Evolutionary conservation across 2,329 filamentous ascomycete genomes (phyloP).

Genomic region (Emericellopsis atlantica): DNA sequence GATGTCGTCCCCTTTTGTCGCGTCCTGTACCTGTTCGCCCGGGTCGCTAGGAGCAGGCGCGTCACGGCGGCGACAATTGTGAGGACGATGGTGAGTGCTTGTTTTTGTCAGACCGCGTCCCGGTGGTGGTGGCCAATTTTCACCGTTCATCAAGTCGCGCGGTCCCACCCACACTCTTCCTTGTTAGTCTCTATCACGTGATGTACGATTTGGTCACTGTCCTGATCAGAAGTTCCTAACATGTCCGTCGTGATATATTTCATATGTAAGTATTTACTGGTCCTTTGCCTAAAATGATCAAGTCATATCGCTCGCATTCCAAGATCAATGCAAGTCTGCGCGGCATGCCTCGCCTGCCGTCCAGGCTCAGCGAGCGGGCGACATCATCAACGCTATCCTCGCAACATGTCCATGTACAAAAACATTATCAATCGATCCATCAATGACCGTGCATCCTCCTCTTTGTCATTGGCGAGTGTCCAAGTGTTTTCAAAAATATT

Average conservation of each 20-base stretch:
- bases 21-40: constrained; percentile 1
- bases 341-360: too few relatives aligned
- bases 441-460: too few relatives aligned
- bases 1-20: not conserved
- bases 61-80: not conserved
- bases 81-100: constrained; percentile 4
- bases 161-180: not conserved
- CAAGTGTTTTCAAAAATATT: too few relatives aligned
- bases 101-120: constrained; percentile 5
- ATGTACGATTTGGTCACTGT: not conserved
- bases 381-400: too few relatives aligned
- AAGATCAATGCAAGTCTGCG: too few relatives aligned
- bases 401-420: not conserved
- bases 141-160: not conserved
- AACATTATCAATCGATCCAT: not conserved
- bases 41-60: not conserved
- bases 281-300: too few relatives aligned
- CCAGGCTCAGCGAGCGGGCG: too few relatives aligned
- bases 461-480: too few relatives aligned
- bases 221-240: too few relatives aligned
- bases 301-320: too few relatives aligned
- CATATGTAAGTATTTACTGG: too few relatives aligned
- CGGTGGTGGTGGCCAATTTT: constrained; percentile 1
- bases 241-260: too few relatives aligned
- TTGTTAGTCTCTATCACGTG: not conserved